phyloP scores from a whole-genome alignment of 108 stramenopile genomes.

The Nitzschia inconspicua region DNA sequence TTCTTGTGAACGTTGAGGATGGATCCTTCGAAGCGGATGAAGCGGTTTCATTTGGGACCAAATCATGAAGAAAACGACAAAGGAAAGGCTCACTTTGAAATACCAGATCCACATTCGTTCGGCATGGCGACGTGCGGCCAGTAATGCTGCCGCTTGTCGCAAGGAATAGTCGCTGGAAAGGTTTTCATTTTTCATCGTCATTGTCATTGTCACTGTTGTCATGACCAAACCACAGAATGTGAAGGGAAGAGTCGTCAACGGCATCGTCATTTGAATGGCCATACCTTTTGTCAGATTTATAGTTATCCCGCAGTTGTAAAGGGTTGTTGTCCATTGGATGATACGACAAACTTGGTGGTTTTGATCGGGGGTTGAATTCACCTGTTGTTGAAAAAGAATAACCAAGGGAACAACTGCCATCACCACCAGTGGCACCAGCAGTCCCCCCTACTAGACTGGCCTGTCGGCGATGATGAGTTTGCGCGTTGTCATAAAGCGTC shows the following conservation, averaged over 20 bases:
- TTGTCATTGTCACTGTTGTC: not conserved
- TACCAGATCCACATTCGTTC: not conserved
- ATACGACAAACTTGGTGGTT: too few species aligned
- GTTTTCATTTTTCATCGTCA: not conserved
- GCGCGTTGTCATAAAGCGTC: not conserved
- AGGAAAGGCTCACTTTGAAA: not conserved
- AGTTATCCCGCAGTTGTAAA: too few species aligned
- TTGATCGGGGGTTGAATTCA: too few species aligned
- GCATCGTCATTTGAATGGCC: not conserved
- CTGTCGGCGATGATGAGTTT: not conserved
- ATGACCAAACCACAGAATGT: not conserved
- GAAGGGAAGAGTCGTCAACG: not conserved
- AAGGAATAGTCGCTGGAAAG: not conserved
- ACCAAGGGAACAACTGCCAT: too few species aligned
- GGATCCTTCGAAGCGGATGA: too few species aligned
- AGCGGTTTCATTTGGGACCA: conserved; percentile 3
- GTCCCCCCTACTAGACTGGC: too few species aligned
- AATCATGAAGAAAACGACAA: not conserved
- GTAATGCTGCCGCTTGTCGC: not conserved
- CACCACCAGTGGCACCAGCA: too few species aligned
- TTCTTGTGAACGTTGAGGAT: too few species aligned
- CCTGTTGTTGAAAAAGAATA: too few species aligned
- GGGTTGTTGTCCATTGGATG: too few species aligned
- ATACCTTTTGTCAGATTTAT: too few species aligned
- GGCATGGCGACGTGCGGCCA: not conserved